Evolutionary conservation across 495 filamentous ascomycete species (phyloP).

Genomic region (Cercophora scortea): DNA sequence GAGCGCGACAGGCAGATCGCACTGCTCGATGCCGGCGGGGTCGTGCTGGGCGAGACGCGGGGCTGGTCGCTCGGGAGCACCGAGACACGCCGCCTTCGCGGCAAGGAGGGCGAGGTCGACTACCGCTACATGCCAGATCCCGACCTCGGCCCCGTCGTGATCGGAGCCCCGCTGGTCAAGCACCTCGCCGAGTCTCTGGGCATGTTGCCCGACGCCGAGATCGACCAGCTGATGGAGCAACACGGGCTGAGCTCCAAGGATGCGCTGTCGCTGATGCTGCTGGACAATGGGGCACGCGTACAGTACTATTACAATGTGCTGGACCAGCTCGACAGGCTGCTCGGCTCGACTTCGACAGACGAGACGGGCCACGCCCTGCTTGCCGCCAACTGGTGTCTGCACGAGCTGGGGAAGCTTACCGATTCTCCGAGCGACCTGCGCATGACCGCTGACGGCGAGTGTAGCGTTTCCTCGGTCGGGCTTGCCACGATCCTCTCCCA

Average conservation of each 20-base stretch:
- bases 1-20: slow-evolving; percentile 84
- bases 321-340: slow-evolving; percentile 37
- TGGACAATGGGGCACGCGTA: slow-evolving; percentile 72
- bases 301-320: slow-evolving; percentile 79
- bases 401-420: slow-evolving; percentile 75
- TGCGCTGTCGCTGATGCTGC: slow-evolving; percentile 67
- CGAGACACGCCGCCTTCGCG: slow-evolving; percentile 70
- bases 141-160: slow-evolving; percentile 72
- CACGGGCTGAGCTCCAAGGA: slow-evolving; percentile 76
- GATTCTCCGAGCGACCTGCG: slow-evolving; percentile 27
- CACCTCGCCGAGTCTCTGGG: slow-evolving; percentile 55
- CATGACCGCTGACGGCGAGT: slow-evolving; percentile 32
- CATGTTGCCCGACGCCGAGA: slow-evolving; percentile 58
- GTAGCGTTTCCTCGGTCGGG: slow-evolving; percentile 46
- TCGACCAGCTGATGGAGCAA: slow-evolving; percentile 47
- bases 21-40: slow-evolving; percentile 69
- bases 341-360: slow-evolving; percentile 10
- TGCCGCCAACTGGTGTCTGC: slow-evolving; percentile 68
- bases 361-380: slow-evolving; percentile 21
- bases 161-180: slow-evolving; percentile 61
- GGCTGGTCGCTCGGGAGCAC: slow-evolving; percentile 81
- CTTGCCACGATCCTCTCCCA: slow-evolving; percentile 62
- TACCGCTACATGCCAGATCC: slow-evolving; percentile 99
- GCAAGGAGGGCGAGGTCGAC: slow-evolving; percentile 95
- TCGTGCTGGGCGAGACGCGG: slow-evolving; percentile 79